Percentiles rank a stretch among this genome's conserved stretches.
phyloP scores from a whole-genome alignment of 495 filamentous ascomycete genomes.

The Venustampulla echinocandica region DNA sequence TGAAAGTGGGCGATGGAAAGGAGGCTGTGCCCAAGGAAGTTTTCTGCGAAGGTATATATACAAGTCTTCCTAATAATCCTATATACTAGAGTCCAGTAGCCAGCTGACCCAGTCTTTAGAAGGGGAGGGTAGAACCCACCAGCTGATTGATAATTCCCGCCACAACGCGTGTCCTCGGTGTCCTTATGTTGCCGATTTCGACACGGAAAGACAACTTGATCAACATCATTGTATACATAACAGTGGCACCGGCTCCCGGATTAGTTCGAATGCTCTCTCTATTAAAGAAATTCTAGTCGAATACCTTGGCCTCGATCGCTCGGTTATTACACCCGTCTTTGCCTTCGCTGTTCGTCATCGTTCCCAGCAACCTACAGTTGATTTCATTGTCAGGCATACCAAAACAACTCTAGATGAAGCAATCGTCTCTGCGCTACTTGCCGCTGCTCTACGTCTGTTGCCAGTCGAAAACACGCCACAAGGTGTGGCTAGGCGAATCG shows the following conservation, averaged over 20 bases:
- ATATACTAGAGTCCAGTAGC: slow-evolving; percentile 9
- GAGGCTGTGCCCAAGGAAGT: slow-evolving; percentile 7
- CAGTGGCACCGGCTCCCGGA: too few species aligned
- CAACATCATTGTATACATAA: too few species aligned
- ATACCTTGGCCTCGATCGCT: slow-evolving; percentile 2
- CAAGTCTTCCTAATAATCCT: slow-evolving; percentile 5
- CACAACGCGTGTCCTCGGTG: too few species aligned
- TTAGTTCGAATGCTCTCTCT: too few species aligned
- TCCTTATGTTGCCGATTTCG: too few species aligned
- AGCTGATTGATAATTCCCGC: slow-evolving; percentile 14
- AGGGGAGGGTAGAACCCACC: slow-evolving; percentile 11
- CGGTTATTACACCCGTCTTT: slow-evolving; percentile 1
- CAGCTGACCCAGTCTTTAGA: slow-evolving; percentile 12
- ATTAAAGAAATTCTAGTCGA: too few species aligned
- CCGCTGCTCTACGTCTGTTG: slow-evolving; percentile 4
- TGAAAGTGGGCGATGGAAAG: slow-evolving; percentile 2
- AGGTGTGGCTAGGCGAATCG: slow-evolving; percentile 1
- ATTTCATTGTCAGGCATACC: background rate
- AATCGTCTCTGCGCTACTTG: slow-evolving; percentile 3
- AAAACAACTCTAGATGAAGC: background rate
- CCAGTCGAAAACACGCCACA: slow-evolving; percentile 1
- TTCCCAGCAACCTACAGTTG: slow-evolving; percentile 1
- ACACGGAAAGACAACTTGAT: too few species aligned
- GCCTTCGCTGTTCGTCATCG: background rate
- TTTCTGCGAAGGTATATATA: slow-evolving; percentile 9